Conservation (phyloP, 495 filamentous ascomycete species). For the Lineolata rhizophorae region DNA sequence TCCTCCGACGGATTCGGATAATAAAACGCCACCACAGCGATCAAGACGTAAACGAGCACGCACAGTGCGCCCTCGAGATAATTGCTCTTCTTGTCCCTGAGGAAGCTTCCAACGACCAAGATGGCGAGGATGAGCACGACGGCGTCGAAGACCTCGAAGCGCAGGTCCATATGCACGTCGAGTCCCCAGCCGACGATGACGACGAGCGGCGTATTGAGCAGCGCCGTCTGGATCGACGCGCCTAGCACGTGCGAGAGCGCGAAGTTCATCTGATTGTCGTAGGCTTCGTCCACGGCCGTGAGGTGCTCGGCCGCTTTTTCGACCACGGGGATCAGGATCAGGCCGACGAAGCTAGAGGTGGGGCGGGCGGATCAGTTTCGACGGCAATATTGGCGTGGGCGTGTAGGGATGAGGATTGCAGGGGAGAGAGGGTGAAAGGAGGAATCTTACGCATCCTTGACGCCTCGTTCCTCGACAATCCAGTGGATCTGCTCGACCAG, state of each 20-base stretch:
- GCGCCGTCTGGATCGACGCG: constrained; percentile 70
- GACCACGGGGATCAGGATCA: constrained; percentile 51
- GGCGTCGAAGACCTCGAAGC: constrained; percentile 82
- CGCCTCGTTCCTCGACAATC: constrained; percentile 37
- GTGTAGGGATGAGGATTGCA: no score
- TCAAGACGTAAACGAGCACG: constrained; percentile 43
- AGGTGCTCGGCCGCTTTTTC: constrained; percentile 86
- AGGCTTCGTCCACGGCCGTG: constrained; percentile 80
- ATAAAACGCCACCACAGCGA: constrained; percentile 37
- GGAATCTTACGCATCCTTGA: constrained; percentile 36
- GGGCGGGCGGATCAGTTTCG: no score
- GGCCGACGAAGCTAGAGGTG: constrained; percentile 15
- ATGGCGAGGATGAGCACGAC: constrained; percentile 69
- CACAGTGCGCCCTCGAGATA: constrained; percentile 31
- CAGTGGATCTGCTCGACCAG: constrained; percentile 59
- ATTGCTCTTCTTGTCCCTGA: constrained; percentile 23
- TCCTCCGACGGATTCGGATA: constrained; percentile 29
- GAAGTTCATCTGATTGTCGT: constrained; percentile 74
- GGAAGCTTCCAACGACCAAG: constrained; percentile 38
- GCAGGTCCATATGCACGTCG: constrained; percentile 45
- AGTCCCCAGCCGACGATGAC: constrained; percentile 76
- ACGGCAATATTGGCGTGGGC: no score
- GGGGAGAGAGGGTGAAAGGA: no score
- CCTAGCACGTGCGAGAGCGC: constrained; percentile 78
- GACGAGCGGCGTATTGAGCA: constrained; percentile 70